A percentile compares a stretch with the other conserved stretches of the same genome.
phyloP scores from a whole-genome alignment of 768 basidiomycete genomes.

The Suillus brevipes region DNA sequence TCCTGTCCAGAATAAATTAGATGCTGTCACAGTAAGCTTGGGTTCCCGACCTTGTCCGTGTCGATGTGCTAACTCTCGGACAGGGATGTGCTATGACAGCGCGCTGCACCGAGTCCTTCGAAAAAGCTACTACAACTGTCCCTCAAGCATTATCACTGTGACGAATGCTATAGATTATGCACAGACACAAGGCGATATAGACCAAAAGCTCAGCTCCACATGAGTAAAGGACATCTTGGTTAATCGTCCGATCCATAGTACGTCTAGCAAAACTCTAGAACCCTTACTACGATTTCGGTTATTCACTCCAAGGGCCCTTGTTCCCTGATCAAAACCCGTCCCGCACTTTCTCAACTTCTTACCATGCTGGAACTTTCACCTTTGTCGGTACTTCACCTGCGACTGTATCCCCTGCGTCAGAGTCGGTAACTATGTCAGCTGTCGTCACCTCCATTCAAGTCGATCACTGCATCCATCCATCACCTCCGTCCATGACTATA shows the following conservation, averaged over 20 bases:
- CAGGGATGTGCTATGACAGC: slow-evolving; percentile 29
- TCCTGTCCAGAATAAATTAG: slow-evolving; percentile 23
- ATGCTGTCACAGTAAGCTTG: slow-evolving; percentile 18
- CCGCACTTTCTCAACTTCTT: no score
- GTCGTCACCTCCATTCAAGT: no score
- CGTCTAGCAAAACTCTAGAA: no score
- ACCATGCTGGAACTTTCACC: background rate
- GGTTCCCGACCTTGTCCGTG: background rate
- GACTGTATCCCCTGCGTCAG: background rate
- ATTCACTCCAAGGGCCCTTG: no score
- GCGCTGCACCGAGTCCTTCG: slow-evolving; percentile 45
- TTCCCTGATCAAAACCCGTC: no score
- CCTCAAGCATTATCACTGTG: slow-evolving; percentile 36
- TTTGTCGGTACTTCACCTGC: background rate
- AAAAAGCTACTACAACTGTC: slow-evolving; percentile 42
- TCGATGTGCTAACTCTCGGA: slow-evolving; percentile 8
- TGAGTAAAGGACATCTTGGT: background rate
- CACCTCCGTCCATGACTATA: no score
- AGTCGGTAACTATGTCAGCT: no score
- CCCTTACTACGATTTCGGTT: no score
- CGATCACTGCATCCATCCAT: no score
- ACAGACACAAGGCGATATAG: slow-evolving; percentile 30
- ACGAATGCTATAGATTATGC: slow-evolving; percentile 22
- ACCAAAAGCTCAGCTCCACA: slow-evolving; percentile 29
- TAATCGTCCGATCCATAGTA: no score